Percentiles rank a stretch among this genome's conserved stretches.
These are phyloP conservation scores for Russula olivacea DNA, from an alignment of 768 basidiomycete genomes.

Conservation along the genomic window DNA sequence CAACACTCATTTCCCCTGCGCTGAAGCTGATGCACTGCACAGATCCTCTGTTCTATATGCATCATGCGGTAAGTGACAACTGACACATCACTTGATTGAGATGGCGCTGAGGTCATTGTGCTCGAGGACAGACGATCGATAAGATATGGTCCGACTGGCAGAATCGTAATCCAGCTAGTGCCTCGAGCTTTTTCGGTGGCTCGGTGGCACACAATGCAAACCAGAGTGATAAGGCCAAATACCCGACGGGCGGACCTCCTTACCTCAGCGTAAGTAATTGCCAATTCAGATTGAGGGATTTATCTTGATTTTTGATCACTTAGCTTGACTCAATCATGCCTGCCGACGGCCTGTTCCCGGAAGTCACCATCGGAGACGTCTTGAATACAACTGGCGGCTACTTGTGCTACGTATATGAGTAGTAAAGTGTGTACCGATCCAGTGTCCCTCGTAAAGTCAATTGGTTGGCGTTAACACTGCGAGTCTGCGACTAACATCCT, in stretches of 20 bases:
- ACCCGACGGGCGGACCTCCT: conserved; percentile 29
- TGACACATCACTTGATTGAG: neutral
- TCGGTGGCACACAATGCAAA: conserved; percentile 30
- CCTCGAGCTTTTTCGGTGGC: conserved; percentile 32
- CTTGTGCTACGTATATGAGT: conserved; percentile 34
- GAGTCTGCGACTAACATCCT: too few relatives aligned
- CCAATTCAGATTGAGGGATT: neutral
- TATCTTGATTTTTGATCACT: neutral
- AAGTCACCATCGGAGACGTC: conserved; percentile 29
- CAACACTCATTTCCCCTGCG: neutral
- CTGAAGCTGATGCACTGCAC: neutral
- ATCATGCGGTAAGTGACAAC: conserved; percentile 31
- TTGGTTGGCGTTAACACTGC: too few relatives aligned
- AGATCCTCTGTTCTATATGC: conserved; percentile 36
- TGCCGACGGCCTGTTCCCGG: conserved; percentile 29
- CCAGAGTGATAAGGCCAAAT: conserved; percentile 25
- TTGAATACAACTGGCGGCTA: conserved; percentile 31
- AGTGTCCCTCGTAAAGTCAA: too few relatives aligned
- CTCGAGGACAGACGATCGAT: conserved; percentile 32
- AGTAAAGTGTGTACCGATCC: too few relatives aligned
- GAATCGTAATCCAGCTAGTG: conserved; percentile 26
- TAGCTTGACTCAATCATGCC: conserved; percentile 31
- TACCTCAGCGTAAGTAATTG: conserved; percentile 25
- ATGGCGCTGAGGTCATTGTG: neutral
- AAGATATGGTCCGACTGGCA: conserved; percentile 38